Conservation (phyloP, 2,329 filamentous ascomycete species). For the Aspergillus calidoustus region DNA sequence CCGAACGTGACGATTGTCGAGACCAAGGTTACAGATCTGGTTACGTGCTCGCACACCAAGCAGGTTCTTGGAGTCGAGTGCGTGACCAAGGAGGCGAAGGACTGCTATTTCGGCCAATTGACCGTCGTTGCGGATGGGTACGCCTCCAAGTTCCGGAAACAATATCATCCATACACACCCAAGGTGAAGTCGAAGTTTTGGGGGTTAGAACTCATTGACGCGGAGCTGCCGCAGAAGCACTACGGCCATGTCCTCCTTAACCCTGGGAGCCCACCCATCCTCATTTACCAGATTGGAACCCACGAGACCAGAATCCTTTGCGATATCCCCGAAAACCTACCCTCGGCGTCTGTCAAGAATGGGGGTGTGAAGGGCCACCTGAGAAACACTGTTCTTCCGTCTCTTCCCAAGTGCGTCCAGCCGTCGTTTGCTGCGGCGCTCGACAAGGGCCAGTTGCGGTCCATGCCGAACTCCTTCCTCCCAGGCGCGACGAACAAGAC, state of each 20-base stretch:
- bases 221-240: conserved; percentile 71
- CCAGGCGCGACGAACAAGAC: conserved; percentile 75
- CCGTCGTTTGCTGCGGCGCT: conserved; percentile 77
- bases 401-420: conserved; percentile 72
- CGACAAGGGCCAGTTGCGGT: conserved; percentile 76
- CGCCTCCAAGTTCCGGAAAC: conserved; percentile 85
- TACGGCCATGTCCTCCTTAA: conserved; percentile 90
- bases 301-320: conserved; percentile 90
- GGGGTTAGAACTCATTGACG: conserved; percentile 89
- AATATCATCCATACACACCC: conserved; percentile 70
- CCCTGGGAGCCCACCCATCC: conserved; percentile 70
- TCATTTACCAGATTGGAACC: conserved; percentile 96
- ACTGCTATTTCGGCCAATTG: conserved; percentile 85
- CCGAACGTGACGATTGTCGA: conserved; percentile 90
- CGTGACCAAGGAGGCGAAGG: conserved; percentile 64
- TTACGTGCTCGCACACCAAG: conserved; percentile 69
- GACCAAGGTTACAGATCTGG: conserved; percentile 77
- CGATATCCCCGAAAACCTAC: conserved; percentile 79
- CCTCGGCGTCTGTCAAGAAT: conserved; percentile 71
- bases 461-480: conserved; percentile 96
- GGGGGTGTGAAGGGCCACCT: conserved; percentile 89
- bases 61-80: conserved; percentile 85
- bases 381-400: conserved; percentile 75
- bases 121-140: conserved; percentile 94
- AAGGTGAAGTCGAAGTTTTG: conserved; percentile 86